A percentile compares a stretch with the other conserved stretches of the same genome.
phyloP scores from a whole-genome alignment of 768 basidiomycete genomes.

The Collybiopsis luxurians region DNA sequence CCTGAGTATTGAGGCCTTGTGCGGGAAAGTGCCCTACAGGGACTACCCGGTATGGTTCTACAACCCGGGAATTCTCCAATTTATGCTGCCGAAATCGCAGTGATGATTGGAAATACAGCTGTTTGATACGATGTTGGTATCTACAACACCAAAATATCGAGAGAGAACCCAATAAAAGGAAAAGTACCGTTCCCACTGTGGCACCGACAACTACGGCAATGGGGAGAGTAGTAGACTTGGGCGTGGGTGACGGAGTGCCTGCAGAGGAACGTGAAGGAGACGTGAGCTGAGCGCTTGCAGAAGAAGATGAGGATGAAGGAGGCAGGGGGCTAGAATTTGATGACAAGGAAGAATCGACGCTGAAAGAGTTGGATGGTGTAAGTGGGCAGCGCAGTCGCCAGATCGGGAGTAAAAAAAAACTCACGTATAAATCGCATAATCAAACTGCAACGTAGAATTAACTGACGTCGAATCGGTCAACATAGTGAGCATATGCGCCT shows the following conservation, averaged over 20 bases:
- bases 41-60: not conserved
- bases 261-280: not conserved
- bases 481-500: not conserved
- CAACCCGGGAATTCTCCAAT: not conserved
- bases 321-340: too few relatives aligned
- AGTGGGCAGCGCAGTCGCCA: too few relatives aligned
- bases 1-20: not conserved
- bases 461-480: not conserved
- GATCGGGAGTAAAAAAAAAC: not conserved
- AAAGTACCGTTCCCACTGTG: not conserved
- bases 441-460: conserved; percentile 7
- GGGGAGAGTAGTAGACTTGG: not conserved
- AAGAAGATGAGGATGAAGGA: too few relatives aligned
- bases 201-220: not conserved
- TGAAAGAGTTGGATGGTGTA: too few relatives aligned
- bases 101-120: not conserved
- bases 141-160: not conserved
- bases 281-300: too few relatives aligned
- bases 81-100: not conserved
- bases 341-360: too few relatives aligned
- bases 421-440: conserved; percentile 8
- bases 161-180: not conserved
- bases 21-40: not conserved
- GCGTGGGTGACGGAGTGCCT: not conserved
- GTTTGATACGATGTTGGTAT: not conserved